A percentile compares a stretch with the other conserved stretches of the same genome.
These are phyloP conservation scores for Salix purpurea DNA, from an alignment of 345 rosid genomes.

Conservation along the genomic window DNA sequence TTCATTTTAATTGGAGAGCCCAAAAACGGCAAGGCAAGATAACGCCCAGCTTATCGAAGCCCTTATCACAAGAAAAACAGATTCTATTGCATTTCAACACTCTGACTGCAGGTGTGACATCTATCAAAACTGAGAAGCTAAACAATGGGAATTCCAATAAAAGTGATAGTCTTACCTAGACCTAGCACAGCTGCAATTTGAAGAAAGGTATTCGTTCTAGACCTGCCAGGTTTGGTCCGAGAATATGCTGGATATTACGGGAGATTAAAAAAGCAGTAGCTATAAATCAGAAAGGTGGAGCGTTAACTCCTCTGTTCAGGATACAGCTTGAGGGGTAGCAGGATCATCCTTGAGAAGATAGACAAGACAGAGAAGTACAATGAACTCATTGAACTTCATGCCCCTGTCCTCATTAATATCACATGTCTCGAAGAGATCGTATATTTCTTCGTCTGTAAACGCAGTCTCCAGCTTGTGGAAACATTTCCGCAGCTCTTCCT, in stretches of 20 bases:
- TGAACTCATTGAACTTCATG: conserved; percentile 79
- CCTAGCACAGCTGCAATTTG: too few species aligned
- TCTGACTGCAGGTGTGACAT: too few species aligned
- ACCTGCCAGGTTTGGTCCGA: not conserved
- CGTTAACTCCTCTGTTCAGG: conserved; percentile 13
- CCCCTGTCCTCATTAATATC: conserved; percentile 77
- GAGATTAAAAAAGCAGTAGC: too few species aligned
- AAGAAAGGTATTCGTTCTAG: too few species aligned
- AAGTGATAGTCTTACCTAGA: too few species aligned
- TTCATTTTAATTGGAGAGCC: too few species aligned
- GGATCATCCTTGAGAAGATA: conserved; percentile 79
- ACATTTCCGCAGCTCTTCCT: conserved; percentile 69
- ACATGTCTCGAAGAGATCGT: conserved; percentile 75
- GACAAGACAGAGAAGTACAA: conserved; percentile 87
- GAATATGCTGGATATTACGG: not conserved
- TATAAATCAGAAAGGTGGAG: not conserved
- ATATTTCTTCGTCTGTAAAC: conserved; percentile 73
- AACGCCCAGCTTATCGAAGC: not conserved
- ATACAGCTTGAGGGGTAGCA: conserved; percentile 53
- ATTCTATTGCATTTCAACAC: too few species aligned
- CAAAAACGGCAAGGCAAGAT: not conserved
- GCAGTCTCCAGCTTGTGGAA: conserved; percentile 61
- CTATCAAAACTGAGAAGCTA: too few species aligned
- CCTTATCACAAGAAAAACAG: not conserved
- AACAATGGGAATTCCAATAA: too few species aligned